Conservation (phyloP, 148 eudicot species). For the Camellia granthamiana region DNA sequence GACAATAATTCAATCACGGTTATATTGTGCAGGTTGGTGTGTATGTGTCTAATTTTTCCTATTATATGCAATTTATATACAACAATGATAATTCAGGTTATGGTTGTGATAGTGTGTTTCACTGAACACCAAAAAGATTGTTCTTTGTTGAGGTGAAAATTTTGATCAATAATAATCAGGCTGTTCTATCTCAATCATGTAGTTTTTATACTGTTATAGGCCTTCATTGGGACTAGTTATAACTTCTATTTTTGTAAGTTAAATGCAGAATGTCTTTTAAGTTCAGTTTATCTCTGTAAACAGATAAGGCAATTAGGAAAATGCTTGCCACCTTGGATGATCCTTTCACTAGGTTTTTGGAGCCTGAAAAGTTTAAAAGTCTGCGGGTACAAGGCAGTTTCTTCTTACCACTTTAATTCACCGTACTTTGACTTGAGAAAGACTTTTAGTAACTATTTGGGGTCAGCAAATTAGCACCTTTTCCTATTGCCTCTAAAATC, state of each 20-base stretch:
- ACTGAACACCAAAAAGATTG: too few relatives aligned
- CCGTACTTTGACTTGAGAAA: not conserved
- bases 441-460: not conserved
- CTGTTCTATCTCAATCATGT: too few relatives aligned
- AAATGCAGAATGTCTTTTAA: not conserved
- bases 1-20: not conserved
- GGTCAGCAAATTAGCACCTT: not conserved
- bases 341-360: constrained; percentile 97
- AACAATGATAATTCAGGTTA: not conserved
- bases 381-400: constrained; percentile 56
- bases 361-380: constrained; percentile 84
- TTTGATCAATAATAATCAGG: too few relatives aligned
- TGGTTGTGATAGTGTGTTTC: too few relatives aligned
- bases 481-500: constrained; percentile 18
- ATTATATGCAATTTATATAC: not conserved
- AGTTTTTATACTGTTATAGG: not conserved
- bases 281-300: not conserved
- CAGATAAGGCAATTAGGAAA: constrained; percentile 45
- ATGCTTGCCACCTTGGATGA: constrained; percentile 85
- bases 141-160: too few relatives aligned
- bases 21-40: not conserved
- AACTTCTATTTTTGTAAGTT: not conserved
- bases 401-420: too few relatives aligned
- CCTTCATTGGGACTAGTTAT: not conserved
- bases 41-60: not conserved